Evolutionary conservation across 768 basidiomycete genomes (phyloP).

Genomic region (Leccinum imitatum): DNA sequence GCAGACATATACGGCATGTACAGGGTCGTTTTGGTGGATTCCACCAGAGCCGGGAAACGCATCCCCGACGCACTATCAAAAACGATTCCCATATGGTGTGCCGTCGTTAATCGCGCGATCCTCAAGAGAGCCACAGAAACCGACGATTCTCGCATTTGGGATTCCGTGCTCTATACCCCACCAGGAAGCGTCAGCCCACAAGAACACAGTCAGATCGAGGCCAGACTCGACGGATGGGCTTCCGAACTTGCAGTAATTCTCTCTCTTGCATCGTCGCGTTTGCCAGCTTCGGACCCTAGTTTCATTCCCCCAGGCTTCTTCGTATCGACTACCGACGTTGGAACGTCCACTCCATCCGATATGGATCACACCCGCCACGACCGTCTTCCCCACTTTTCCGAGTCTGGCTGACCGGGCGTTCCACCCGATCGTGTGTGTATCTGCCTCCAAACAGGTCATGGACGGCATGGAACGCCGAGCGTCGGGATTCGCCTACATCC

Average conservation of each 20-base stretch:
- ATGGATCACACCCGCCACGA: constrained; percentile 81
- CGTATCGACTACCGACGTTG: constrained; percentile 64
- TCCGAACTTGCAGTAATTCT: constrained; percentile 55
- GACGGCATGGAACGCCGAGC: constrained; percentile 60
- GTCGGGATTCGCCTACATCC: constrained; percentile 82
- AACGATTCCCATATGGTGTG: constrained; percentile 93
- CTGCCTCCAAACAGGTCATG: constrained; percentile 72
- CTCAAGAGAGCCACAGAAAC: constrained; percentile 12
- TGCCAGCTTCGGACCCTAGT: not conserved
- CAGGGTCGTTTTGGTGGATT: constrained; percentile 87
- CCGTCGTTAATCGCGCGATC: constrained; percentile 75
- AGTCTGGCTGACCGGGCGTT: constrained; percentile 33
- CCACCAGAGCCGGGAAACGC: constrained; percentile 89
- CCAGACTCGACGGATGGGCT: constrained; percentile 66
- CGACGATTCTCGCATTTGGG: constrained; percentile 42
- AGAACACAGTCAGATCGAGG: constrained; percentile 80
- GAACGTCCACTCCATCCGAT: constrained; percentile 73
- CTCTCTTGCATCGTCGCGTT: no score
- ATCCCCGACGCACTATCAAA: constrained; percentile 94
- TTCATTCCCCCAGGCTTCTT: constrained; percentile 52
- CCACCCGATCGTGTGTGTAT: constrained; percentile 78
- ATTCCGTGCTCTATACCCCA: constrained; percentile 65
- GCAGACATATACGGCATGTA: not conserved
- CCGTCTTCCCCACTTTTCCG: constrained; percentile 43
- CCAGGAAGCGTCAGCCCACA: constrained; percentile 64